Base-by-base conservation (phyloP, 2,329 filamentous ascomycete species). In the Ophiosphaerella korrae region DNA sequence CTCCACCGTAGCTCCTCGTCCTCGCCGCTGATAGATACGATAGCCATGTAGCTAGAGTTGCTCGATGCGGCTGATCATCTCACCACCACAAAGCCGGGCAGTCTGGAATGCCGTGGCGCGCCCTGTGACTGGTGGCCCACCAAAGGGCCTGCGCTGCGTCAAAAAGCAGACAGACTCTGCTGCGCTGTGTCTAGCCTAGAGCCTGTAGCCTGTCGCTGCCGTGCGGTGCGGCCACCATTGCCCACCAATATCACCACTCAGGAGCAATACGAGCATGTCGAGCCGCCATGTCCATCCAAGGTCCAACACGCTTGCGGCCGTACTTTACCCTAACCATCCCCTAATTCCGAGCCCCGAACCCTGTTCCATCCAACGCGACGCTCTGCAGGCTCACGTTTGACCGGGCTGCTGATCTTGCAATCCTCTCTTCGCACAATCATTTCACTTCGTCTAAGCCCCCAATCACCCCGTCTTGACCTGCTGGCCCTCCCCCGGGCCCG, bases 291-390 rank as follows among this genome's bases (percentile, higher is more conserved):
- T 47, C 60, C 59, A 29, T 42, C 39, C 38, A 26, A 13, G 14
- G 23, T 26, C 35, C 37, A 39, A 21, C 37, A 18, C 37, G 37
- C 18, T 24, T 39, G 58, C 56, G 53, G 63, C 67, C 67, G 68
- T 68, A 71, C 62, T 54, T 62, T 57, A 54, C 68, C 67, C 59
- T 63, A 70, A 70, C 53, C 60, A 58, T 66, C 61, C 60, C 60
- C 62, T 63, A 62, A 59, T 58, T 66, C 69, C 68, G 69, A 66
- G 60, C 64, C 41, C 67, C 58, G 58, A 68, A 64, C 68, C 67
- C 66, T 69, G 66, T 68, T 42, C 61, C 66, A 64, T 42, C 61
- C 66, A 64, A 64, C 58, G 62, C 65, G 60, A 67, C 61, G 60
- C 58, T 66, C 61, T 59, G 61, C 61, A 68, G 57, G 67, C 66